Conservation (phyloP, 768 basidiomycete species). For the Xanthoconium purpureum region DNA sequence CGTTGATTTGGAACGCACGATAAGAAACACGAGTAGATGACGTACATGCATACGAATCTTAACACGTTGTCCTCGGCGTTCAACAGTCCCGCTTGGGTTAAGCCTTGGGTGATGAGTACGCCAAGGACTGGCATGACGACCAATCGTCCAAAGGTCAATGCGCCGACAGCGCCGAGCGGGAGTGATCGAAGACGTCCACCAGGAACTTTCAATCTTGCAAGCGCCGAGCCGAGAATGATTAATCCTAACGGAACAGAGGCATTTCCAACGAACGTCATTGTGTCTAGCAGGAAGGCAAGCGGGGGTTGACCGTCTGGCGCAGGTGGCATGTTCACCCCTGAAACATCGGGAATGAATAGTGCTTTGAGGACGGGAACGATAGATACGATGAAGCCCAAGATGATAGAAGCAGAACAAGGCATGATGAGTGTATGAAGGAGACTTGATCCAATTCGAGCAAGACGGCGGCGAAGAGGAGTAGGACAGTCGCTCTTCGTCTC, state of each 20-base stretch:
- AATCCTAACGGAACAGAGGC: constrained; percentile 65
- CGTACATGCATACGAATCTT: no score
- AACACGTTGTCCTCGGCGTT: constrained; percentile 39
- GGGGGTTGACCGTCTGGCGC: constrained; percentile 70
- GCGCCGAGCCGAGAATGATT: constrained; percentile 57
- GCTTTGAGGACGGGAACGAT: constrained; percentile 57
- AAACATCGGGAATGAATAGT: constrained; percentile 49
- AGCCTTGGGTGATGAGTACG: constrained; percentile 50
- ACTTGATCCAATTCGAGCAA: constrained; percentile 2
- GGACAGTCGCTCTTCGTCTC: constrained; percentile 1
- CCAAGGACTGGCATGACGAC: constrained; percentile 60
- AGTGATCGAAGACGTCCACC: constrained; percentile 41
- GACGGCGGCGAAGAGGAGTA: constrained; percentile 1
- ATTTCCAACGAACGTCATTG: constrained; percentile 54
- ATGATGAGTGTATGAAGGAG: constrained; percentile 40
- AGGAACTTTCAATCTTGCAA: constrained; percentile 58
- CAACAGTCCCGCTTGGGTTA: constrained; percentile 49
- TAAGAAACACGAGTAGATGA: no score
- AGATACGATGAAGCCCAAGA: constrained; percentile 53
- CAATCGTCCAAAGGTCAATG: constrained; percentile 53
- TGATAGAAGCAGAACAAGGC: constrained; percentile 53
- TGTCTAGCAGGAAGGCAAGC: constrained; percentile 57
- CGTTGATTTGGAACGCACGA: no score
- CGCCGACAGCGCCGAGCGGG: constrained; percentile 50
- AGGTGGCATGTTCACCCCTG: constrained; percentile 40